phyloP scores from a whole-genome alignment of 1,284 basidiomycete species.

The Fomitiporia mediterranea region DNA sequence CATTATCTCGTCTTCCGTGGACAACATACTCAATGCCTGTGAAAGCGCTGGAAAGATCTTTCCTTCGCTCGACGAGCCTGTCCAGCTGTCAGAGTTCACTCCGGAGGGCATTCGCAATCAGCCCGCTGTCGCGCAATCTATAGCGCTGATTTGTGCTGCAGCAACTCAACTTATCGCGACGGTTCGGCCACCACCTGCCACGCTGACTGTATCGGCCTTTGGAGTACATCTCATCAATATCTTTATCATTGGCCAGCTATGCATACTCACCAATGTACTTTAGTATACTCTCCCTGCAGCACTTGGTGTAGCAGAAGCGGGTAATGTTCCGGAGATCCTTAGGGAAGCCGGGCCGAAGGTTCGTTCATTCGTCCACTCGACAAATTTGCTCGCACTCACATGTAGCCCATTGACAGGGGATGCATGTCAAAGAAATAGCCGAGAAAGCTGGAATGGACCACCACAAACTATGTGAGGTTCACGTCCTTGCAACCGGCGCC shows the following conservation, averaged over 20 bases:
- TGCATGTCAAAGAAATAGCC: slow-evolving; percentile 28
- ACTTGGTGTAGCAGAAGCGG: slow-evolving; percentile 29
- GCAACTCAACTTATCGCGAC: slow-evolving; percentile 35
- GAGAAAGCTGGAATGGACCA: slow-evolving; percentile 23
- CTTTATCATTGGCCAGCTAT: not conserved
- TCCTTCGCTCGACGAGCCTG: slow-evolving; percentile 6
- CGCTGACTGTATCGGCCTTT: slow-evolving; percentile 6
- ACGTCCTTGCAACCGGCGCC: not conserved
- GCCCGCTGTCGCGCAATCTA: slow-evolving; percentile 30
- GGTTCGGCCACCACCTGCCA: slow-evolving; percentile 28
- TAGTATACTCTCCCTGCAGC: slow-evolving; percentile 22
- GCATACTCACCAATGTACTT: not conserved
- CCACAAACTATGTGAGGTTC: slow-evolving; percentile 25
- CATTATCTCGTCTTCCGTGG: slow-evolving; percentile 14
- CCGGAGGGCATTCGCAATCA: slow-evolving; percentile 19
- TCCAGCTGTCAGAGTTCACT: slow-evolving; percentile 13
- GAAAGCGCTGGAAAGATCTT: slow-evolving; percentile 6
- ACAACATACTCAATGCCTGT: slow-evolving; percentile 9
- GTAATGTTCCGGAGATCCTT: slow-evolving; percentile 35
- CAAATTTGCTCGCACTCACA: not conserved
- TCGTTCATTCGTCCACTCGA: not conserved
- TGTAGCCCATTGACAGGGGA: slow-evolving; percentile 20
- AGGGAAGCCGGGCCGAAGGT: slow-evolving; percentile 33
- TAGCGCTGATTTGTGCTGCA: slow-evolving; percentile 33
- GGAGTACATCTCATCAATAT: not conserved